phyloP scores from a whole-genome alignment of 768 basidiomycete species.

The Symmetrospora coprosmae region DNA sequence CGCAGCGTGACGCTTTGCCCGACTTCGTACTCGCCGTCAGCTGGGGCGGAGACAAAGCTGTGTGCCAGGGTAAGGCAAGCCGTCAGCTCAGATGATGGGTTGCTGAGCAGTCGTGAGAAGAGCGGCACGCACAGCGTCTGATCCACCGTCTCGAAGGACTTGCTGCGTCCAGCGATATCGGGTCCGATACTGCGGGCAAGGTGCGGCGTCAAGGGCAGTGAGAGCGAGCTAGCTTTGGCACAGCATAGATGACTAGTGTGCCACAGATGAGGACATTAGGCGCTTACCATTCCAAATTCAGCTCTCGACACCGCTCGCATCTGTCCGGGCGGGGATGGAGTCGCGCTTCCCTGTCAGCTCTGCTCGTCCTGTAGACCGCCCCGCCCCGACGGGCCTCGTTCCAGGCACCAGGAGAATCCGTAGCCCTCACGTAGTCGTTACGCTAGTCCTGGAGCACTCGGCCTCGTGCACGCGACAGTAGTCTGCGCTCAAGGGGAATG shows the following conservation, averaged over 20 bases:
- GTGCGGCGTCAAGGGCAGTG: no score
- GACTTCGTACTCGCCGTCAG: slow-evolving; percentile 17
- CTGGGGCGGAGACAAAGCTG: background rate
- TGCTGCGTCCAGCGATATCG: background rate
- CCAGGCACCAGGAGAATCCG: background rate
- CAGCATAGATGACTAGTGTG: no score
- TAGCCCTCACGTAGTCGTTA: background rate
- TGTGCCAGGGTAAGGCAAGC: no score
- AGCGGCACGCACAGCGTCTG: slow-evolving; percentile 6
- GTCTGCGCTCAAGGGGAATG: background rate
- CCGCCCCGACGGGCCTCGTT: no score
- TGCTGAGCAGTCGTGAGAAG: no score
- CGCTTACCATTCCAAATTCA: slow-evolving; percentile 8
- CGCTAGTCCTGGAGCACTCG: background rate
- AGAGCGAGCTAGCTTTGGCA: no score
- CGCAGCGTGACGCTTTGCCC: slow-evolving; percentile 9
- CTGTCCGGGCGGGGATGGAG: no score
- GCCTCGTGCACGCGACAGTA: background rate
- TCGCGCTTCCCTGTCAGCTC: no score
- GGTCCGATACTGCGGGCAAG: slow-evolving; percentile 17
- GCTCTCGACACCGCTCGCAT: background rate
- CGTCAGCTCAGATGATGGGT: no score
- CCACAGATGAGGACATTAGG: no score
- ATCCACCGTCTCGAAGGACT: slow-evolving; percentile 4
- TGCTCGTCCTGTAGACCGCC: no score